phyloP scores from a whole-genome alignment of 768 basidiomycete species.

The Trametes villosa region DNA sequence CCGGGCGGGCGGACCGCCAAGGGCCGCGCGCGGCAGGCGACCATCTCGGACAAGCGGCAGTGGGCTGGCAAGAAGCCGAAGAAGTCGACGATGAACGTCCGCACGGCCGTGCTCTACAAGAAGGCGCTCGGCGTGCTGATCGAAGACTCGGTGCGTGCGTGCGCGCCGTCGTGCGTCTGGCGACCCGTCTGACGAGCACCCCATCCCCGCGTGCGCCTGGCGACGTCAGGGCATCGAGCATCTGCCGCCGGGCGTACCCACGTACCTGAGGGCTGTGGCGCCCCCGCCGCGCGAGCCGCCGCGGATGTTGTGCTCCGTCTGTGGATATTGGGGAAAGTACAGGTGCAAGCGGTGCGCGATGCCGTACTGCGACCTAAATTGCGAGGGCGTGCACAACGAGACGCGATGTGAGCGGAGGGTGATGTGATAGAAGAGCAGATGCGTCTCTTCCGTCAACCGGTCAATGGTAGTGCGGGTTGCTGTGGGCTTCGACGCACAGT shows the following conservation, averaged over 20 bases:
- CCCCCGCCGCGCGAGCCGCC: constrained; percentile 66
- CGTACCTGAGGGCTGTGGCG: constrained; percentile 72
- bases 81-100: constrained; percentile 81
- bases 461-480: background rate
- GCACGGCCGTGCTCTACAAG: constrained; percentile 80
- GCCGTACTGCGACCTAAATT: constrained; percentile 76
- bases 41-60: constrained; percentile 73
- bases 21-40: constrained; percentile 65
- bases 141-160: constrained; percentile 77
- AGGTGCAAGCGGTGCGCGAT: constrained; percentile 78
- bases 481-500: background rate
- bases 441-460: no score
- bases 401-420: constrained; percentile 81
- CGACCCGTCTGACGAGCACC: background rate
- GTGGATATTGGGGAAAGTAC: constrained; percentile 83
- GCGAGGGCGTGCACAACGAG: constrained; percentile 75
- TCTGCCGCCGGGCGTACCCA: constrained; percentile 56
- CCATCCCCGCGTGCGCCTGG: background rate
- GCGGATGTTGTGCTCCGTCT: constrained; percentile 80
- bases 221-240: constrained; percentile 60
- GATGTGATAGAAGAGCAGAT: constrained; percentile 40
- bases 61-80: constrained; percentile 66
- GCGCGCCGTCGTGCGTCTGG: background rate
- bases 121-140: constrained; percentile 76
- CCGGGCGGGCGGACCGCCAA: constrained; percentile 55